A percentile compares a stretch with the other conserved stretches of the same genome.
phyloP scores from a whole-genome alignment of 2,329 filamentous ascomycete genomes.

The Stagonosporopsis vannaccii region DNA sequence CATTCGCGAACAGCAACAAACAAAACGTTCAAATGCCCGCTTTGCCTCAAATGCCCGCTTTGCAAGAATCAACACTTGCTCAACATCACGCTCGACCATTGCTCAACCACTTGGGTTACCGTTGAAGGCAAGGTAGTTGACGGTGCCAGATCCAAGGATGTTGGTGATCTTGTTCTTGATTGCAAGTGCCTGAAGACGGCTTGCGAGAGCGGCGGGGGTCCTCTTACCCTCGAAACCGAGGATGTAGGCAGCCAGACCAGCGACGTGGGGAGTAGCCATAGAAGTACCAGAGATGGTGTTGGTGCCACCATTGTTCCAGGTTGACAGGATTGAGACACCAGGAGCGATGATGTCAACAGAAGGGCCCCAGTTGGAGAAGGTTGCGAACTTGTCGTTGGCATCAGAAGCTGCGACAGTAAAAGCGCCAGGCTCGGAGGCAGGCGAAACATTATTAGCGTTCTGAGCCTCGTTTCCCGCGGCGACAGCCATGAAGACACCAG shows the following conservation, averaged over 20 bases:
- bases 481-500: slow-evolving; percentile 51
- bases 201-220: slow-evolving; percentile 58
- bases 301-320: slow-evolving; percentile 55
- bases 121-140: slow-evolving; percentile 66
- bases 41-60: not conserved
- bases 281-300: slow-evolving; percentile 55
- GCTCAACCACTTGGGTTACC: slow-evolving; percentile 38
- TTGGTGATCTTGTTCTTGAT: slow-evolving; percentile 52
- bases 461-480: slow-evolving; percentile 50
- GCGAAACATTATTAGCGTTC: slow-evolving; percentile 45
- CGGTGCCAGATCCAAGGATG: slow-evolving; percentile 53
- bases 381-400: slow-evolving; percentile 44
- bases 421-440: slow-evolving; percentile 49
- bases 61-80: not conserved
- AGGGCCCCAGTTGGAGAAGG: slow-evolving; percentile 52
- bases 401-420: slow-evolving; percentile 53
- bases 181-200: slow-evolving; percentile 55
- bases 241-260: slow-evolving; percentile 74
- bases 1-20: not conserved
- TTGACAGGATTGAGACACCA: slow-evolving; percentile 55
- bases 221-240: slow-evolving; percentile 59
- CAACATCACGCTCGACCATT: not conserved
- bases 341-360: slow-evolving; percentile 51
- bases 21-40: not conserved
- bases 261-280: slow-evolving; percentile 34